These are phyloP conservation scores for Cyberlindnera maclurae DNA, from an alignment of 805 yeast species.

Conservation along the genomic window DNA sequence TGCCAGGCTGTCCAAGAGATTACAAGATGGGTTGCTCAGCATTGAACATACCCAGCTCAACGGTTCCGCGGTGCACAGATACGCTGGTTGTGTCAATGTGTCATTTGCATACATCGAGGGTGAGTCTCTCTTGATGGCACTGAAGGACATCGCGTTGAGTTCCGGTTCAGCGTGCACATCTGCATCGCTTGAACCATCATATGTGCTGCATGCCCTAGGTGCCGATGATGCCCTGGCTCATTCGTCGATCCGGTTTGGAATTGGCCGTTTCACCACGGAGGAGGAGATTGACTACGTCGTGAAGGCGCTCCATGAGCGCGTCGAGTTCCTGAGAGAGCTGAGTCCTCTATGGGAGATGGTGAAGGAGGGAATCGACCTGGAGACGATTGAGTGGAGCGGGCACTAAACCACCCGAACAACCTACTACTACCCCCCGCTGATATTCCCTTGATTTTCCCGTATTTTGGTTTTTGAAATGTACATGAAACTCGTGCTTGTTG, in stretches of 20 bases:
- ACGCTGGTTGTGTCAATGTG: constrained; percentile 92
- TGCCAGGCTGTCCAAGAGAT: constrained; percentile 59
- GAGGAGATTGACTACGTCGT: constrained; percentile 93
- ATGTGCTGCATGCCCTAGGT: constrained; percentile 92
- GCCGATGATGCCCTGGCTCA: constrained; percentile 98
- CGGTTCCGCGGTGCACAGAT: constrained; percentile 70
- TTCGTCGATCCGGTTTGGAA: constrained; percentile 95
- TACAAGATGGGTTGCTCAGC: constrained; percentile 63
- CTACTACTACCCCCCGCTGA: no score
- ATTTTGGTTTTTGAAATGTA: no score
- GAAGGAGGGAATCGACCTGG: constrained; percentile 93
- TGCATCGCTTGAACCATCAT: constrained; percentile 95
- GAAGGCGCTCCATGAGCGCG: constrained; percentile 82
- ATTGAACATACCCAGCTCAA: constrained; percentile 87
- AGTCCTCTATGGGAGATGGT: constrained; percentile 99
- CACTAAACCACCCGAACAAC: constrained; percentile 55
- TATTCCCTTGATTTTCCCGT: no score
- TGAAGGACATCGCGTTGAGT: constrained; percentile 91
- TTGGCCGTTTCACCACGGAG: constrained; percentile 95
- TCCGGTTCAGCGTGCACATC: constrained; percentile 99
- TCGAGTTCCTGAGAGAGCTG: constrained; percentile 82
- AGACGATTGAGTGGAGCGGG: constrained; percentile 96
- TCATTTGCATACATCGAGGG: constrained; percentile 98
- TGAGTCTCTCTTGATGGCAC: constrained; percentile 94
- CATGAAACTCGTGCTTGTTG: no score